phyloP scores from a whole-genome alignment of 441 rosid species.

The Syzygium syzygioides region DNA sequence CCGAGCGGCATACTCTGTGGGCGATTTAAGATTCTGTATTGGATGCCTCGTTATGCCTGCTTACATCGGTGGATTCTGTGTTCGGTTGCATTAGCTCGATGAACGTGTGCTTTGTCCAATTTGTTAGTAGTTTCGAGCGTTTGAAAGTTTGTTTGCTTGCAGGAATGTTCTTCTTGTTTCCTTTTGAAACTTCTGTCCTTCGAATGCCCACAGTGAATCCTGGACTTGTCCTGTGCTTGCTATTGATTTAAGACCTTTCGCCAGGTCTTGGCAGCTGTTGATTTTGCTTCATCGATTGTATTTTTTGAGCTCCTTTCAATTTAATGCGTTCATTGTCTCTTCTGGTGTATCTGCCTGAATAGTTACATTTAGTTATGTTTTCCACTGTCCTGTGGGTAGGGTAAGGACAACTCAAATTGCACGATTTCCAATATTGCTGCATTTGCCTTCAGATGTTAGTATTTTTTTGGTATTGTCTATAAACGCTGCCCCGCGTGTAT shows the following conservation, averaged over 20 bases:
- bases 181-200: too few species aligned
- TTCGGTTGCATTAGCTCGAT: not conserved
- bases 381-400: not conserved
- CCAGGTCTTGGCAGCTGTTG: not conserved
- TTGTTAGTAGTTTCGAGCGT: not conserved
- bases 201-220: not conserved
- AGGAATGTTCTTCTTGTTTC: not conserved
- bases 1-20: not conserved
- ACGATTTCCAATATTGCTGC: not conserved
- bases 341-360: not conserved
- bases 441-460: not conserved
- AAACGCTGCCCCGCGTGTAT: not conserved
- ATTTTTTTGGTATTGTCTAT: not conserved
- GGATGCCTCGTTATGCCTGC: not conserved
- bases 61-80: not conserved
- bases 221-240: not conserved
- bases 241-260: not conserved
- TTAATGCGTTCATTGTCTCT: not conserved
- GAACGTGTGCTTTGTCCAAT: not conserved
- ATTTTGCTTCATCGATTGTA: not conserved
- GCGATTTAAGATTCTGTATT: not conserved
- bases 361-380: not conserved
- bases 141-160: not conserved
- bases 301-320: not conserved
- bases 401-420: not conserved